phyloP scores from a whole-genome alignment of 2,329 filamentous ascomycete genomes.

The Dryadomyces quercus-mongolicae region DNA sequence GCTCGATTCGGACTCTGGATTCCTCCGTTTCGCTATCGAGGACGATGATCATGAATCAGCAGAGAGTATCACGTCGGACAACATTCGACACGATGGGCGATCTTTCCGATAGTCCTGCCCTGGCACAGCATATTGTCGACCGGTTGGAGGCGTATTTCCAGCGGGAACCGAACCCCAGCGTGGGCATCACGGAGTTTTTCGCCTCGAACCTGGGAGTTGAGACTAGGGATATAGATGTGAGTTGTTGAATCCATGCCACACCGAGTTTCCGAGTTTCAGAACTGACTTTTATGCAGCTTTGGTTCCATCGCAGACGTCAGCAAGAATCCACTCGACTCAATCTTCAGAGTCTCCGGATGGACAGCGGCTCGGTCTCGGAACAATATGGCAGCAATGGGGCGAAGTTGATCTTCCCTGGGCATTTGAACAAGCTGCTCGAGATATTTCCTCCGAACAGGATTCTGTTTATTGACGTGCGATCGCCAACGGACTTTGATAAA shows the following conservation, averaged over 20 bases:
- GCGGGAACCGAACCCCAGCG: slow-evolving; percentile 32
- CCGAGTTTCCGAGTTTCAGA: background rate
- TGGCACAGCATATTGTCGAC: slow-evolving; percentile 35
- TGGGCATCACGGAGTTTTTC: slow-evolving; percentile 38
- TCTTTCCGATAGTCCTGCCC: slow-evolving; percentile 29
- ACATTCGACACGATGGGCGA: slow-evolving; percentile 22
- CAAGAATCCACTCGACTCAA: slow-evolving; percentile 32
- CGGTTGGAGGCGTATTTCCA: slow-evolving; percentile 43
- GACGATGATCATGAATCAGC: slow-evolving; percentile 32
- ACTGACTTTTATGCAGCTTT: slow-evolving; percentile 16
- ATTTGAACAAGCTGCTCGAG: slow-evolving; percentile 37
- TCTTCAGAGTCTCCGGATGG: slow-evolving; percentile 30
- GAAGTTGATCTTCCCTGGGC: slow-evolving; percentile 38
- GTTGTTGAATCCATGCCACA: background rate
- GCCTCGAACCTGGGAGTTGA: slow-evolving; percentile 43
- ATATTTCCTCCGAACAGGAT: slow-evolving; percentile 33
- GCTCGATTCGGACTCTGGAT: background rate
- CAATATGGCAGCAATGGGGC: slow-evolving; percentile 16
- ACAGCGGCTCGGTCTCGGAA: slow-evolving; percentile 18
- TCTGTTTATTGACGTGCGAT: slow-evolving; percentile 38
- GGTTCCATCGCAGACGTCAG: slow-evolving; percentile 42
- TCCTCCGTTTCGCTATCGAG: slow-evolving; percentile 11
- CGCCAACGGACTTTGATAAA: slow-evolving; percentile 31
- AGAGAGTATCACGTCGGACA: slow-evolving; percentile 27
- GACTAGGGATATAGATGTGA: slow-evolving; percentile 31